These are phyloP conservation scores for Arxiozyma bovina DNA, from an alignment of 1,139 yeast genomes.

Conservation along the genomic window DNA sequence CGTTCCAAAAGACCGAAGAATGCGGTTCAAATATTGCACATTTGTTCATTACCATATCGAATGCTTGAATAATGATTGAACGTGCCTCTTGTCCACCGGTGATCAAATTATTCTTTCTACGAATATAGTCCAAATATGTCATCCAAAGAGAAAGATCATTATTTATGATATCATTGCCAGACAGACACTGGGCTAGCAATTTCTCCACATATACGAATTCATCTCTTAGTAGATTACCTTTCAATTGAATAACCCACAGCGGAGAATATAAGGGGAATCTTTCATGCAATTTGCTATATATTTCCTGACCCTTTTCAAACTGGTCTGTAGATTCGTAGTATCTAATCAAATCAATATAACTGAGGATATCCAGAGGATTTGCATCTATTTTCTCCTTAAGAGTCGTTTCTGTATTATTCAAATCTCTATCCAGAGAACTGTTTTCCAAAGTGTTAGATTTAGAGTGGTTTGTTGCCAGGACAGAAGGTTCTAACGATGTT, in stretches of 20 bases:
- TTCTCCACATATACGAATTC: conserved; percentile 50
- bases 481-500: neutral
- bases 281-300: conserved; percentile 53
- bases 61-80: conserved; percentile 67
- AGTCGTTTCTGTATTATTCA: neutral
- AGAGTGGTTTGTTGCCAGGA: neutral
- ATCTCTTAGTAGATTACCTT: conserved; percentile 57
- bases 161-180: conserved; percentile 23
- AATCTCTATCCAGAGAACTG: neutral
- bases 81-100: conserved; percentile 85
- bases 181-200: conserved; percentile 24
- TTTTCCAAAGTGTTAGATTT: no score
- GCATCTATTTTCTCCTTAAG: conserved; percentile 14
- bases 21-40: conserved; percentile 68
- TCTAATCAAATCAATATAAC: conserved; percentile 52
- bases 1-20: conserved; percentile 71
- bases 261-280: conserved; percentile 57
- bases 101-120: conserved; percentile 67
- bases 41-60: conserved; percentile 68
- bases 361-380: conserved; percentile 48
- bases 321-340: conserved; percentile 51
- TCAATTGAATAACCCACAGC: conserved; percentile 68
- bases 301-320: conserved; percentile 51
- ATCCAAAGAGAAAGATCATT: conserved; percentile 48
- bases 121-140: conserved; percentile 66